Percentiles rank a stretch among this genome's conserved stretches.
These are phyloP conservation scores for Monosporozyma unispora DNA, from an alignment of 805 yeast species.

Conservation along the genomic window DNA sequence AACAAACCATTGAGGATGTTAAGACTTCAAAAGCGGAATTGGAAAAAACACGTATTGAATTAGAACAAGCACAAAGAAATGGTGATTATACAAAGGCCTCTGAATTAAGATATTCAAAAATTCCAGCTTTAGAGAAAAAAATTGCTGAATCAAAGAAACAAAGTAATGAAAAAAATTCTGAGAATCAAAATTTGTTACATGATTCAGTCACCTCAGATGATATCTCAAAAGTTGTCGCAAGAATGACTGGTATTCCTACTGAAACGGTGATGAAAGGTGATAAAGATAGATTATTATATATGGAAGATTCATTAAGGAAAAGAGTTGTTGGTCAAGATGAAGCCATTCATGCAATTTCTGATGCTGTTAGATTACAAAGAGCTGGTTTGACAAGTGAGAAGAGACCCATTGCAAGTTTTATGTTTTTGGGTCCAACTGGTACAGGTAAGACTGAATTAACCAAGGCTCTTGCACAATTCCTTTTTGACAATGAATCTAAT, in stretches of 20 bases:
- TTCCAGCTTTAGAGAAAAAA: slow-evolving; percentile 66
- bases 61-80: slow-evolving; percentile 73
- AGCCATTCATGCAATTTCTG: slow-evolving; percentile 81
- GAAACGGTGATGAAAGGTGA: slow-evolving; percentile 89
- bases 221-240: slow-evolving; percentile 82
- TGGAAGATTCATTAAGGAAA: slow-evolving; percentile 70
- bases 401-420: slow-evolving; percentile 92
- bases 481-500: slow-evolving; percentile 81
- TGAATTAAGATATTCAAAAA: slow-evolving; percentile 75
- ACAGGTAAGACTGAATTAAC: slow-evolving; percentile 97
- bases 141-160: slow-evolving; percentile 38
- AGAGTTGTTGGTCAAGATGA: slow-evolving; percentile 94
- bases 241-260: slow-evolving; percentile 94
- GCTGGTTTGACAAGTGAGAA: slow-evolving; percentile 93
- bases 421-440: slow-evolving; percentile 97
- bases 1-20: slow-evolving; percentile 61
- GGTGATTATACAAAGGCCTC: slow-evolving; percentile 88
- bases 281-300: slow-evolving; percentile 76
- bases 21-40: slow-evolving; percentile 73
- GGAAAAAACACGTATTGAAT: slow-evolving; percentile 74
- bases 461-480: slow-evolving; percentile 81
- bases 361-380: slow-evolving; percentile 91
- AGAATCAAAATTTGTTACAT: slow-evolving; percentile 36
- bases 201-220: slow-evolving; percentile 93
- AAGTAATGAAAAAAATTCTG: slow-evolving; percentile 31